phyloP scores from a whole-genome alignment of 2,329 filamentous ascomycete species.

The Metarhizium anisopliae region DNA sequence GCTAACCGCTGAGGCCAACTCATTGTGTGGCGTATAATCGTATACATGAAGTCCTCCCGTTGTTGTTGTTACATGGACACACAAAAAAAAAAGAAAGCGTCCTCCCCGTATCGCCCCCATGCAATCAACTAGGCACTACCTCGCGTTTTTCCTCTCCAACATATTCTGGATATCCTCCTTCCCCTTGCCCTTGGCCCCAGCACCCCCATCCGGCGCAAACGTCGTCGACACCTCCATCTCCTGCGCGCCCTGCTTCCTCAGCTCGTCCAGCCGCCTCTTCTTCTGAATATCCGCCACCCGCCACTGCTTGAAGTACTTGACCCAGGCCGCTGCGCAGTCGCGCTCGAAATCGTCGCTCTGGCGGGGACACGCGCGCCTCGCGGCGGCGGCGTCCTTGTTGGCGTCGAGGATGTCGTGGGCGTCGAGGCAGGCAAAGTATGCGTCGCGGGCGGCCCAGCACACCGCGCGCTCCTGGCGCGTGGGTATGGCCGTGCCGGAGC shows the following conservation, averaged over 20 bases:
- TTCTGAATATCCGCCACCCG: constrained; percentile 87
- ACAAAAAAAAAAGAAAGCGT: background rate
- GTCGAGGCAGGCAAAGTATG: constrained; percentile 84
- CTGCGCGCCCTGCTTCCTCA: constrained; percentile 64
- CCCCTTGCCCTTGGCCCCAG: constrained; percentile 19
- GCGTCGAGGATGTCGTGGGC: constrained; percentile 69
- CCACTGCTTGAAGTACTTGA: constrained; percentile 97
- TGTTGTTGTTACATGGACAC: too few relatives aligned
- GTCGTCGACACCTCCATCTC: constrained; percentile 39
- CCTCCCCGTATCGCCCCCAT: background rate
- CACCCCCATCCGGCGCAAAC: constrained; percentile 26
- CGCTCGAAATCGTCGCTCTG: constrained; percentile 58
- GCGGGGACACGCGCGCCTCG: constrained; percentile 28
- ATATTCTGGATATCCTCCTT: constrained; percentile 30
- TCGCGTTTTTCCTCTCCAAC: constrained; percentile 27
- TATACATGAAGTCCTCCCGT: too few relatives aligned
- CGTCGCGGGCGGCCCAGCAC: constrained; percentile 87
- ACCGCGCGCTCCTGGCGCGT: constrained; percentile 69
- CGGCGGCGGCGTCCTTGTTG: constrained; percentile 31
- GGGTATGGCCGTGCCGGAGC: constrained; percentile 57
- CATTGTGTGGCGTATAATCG: too few relatives aligned
- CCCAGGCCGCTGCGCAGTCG: constrained; percentile 87
- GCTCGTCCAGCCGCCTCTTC: constrained; percentile 65
- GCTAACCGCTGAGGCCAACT: too few relatives aligned
- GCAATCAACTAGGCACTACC: constrained; percentile 2